Percentiles rank a stretch among this genome's conserved stretches.
Conservation (phyloP, 2,329 filamentous ascomycete genomes). For the Hawksworthiomyces lignivorus region DNA sequence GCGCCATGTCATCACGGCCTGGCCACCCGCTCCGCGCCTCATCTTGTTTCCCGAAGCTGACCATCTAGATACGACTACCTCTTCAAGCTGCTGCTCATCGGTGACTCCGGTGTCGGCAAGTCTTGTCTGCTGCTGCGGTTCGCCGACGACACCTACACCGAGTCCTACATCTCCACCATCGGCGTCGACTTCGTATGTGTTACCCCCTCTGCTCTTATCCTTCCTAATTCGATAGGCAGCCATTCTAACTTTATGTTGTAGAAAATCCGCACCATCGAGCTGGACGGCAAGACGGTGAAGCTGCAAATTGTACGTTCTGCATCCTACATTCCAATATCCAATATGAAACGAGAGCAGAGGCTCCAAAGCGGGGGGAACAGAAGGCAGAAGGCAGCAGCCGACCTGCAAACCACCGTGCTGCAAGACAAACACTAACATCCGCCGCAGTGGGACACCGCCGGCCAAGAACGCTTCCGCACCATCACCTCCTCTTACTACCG, state of each 20-base stretch:
- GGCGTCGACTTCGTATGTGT: constrained; percentile 92
- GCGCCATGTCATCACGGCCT: too few relatives aligned
- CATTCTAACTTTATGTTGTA: constrained; percentile 28
- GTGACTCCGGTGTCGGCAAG: constrained; percentile 99
- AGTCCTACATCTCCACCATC: constrained; percentile 99
- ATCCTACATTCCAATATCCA: too few relatives aligned
- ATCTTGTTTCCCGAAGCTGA: too few relatives aligned
- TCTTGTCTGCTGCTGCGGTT: constrained; percentile 97
- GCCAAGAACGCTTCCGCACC: constrained; percentile 98
- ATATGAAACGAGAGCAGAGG: constrained; percentile 15
- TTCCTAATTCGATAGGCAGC: background rate
- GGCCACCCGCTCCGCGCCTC: too few relatives aligned
- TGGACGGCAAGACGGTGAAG: constrained; percentile 99
- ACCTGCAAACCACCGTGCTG: too few relatives aligned
- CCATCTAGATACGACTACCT: constrained; percentile 99
- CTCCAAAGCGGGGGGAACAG: constrained; percentile 12
- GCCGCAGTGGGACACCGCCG: constrained; percentile 91
- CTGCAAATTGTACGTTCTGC: constrained; percentile 90
- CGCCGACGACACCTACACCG: constrained; percentile 97
- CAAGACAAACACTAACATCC: too few relatives aligned
- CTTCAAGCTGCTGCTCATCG: constrained; percentile 99
- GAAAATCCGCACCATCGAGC: constrained; percentile 99
- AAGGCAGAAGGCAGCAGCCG: background rate
- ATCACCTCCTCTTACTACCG: constrained; percentile 99
- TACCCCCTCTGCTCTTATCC: background rate